Percentiles rank a stretch among this genome's conserved stretches.
phyloP scores from a whole-genome alignment of 2,329 filamentous ascomycete species.

The Colletotrichum liaoningense region DNA sequence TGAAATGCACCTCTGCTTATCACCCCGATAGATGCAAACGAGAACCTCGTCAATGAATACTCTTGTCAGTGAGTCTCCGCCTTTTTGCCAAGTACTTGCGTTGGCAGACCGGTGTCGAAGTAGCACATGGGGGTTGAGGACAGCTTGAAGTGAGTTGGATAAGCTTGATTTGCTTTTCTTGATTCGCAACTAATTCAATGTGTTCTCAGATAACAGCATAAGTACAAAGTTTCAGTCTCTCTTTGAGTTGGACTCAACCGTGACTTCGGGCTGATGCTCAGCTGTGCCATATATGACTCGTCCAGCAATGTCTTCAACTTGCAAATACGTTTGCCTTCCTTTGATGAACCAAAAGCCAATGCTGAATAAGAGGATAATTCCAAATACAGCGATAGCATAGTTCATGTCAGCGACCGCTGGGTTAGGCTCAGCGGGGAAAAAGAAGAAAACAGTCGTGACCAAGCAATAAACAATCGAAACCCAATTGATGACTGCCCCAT shows the following conservation, averaged over 20 bases:
- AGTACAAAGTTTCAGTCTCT: neutral
- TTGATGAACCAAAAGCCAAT: neutral
- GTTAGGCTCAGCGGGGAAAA: neutral
- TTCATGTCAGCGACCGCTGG: neutral
- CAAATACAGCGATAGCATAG: neutral
- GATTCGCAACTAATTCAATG: neutral
- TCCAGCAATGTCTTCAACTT: neutral
- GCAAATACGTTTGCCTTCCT: neutral
- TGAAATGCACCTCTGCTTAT: neutral
- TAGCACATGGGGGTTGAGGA: neutral
- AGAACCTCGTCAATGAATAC: neutral
- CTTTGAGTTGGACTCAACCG: neutral
- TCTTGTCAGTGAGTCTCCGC: neutral
- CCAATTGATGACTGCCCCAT: neutral
- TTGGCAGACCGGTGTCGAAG: neutral
- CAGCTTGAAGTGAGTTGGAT: neutral
- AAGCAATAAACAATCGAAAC: neutral
- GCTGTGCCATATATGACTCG: neutral
- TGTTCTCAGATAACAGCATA: neutral
- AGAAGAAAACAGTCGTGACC: neutral
- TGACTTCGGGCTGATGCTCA: neutral
- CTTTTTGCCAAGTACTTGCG: neutral
- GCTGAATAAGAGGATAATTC: neutral
- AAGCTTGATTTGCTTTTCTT: neutral
- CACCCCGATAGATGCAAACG: neutral